Evolutionary conservation across 2,329 filamentous ascomycete genomes (phyloP).

Genomic region (Cladophialophora yegresii): DNA sequence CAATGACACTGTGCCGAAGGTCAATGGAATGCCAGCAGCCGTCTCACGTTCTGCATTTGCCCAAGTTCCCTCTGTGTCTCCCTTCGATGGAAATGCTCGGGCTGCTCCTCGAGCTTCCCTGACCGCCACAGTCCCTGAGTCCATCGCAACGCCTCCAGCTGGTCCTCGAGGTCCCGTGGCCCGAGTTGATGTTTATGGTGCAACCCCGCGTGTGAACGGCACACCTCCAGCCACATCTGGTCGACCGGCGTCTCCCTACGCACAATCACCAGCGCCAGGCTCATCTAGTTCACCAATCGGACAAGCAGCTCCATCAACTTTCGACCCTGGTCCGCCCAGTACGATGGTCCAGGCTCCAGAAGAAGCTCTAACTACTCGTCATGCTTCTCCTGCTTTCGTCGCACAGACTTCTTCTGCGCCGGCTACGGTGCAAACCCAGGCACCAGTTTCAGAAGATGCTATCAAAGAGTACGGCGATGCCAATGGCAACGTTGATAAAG

Average conservation of each 20-base stretch:
- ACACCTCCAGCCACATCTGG: not conserved
- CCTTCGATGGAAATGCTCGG: not conserved
- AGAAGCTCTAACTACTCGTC: not conserved
- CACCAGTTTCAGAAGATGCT: not conserved
- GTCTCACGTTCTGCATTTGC: not conserved
- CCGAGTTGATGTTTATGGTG: not conserved
- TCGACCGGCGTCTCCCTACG: not conserved
- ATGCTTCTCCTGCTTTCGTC: not conserved
- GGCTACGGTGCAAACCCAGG: not conserved
- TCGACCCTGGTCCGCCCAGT: not conserved
- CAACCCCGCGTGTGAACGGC: not conserved
- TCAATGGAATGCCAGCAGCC: not conserved
- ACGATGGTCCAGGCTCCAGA: not conserved
- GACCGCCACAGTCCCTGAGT: not conserved
- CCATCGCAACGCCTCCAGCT: not conserved
- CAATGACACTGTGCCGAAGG: not conserved
- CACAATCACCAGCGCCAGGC: not conserved
- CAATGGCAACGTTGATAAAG: conserved; percentile 14
- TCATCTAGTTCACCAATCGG: not conserved
- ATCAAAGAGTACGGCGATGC: not conserved
- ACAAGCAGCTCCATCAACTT: not conserved
- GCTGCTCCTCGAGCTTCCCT: not conserved
- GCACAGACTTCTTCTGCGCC: not conserved
- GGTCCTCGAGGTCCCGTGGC: not conserved
- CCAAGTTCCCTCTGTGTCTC: not conserved